Percentiles rank a stretch among this genome's conserved stretches.
Conservation (phyloP, 257 asterid genomes). For the Solanum corneliomulleri region DNA sequence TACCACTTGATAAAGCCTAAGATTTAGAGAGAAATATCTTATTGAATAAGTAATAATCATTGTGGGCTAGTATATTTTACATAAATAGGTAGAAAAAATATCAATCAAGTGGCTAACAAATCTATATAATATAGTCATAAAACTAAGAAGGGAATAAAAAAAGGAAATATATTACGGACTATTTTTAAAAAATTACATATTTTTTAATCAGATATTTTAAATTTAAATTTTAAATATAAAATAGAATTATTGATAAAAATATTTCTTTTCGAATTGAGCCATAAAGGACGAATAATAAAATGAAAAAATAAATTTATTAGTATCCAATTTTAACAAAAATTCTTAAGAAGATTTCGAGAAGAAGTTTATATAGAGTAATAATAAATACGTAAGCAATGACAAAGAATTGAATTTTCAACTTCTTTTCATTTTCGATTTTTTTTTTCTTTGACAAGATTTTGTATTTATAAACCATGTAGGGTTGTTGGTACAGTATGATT, state of each 20-base stretch:
- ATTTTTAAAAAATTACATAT: no score
- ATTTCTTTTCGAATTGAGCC: rapidly evolving
- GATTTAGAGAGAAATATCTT: neutral
- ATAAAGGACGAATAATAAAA: neutral
- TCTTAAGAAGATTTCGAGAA: neutral
- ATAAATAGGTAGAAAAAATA: neutral
- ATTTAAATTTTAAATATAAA: no score
- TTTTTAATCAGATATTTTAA: no score
- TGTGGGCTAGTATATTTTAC: neutral
- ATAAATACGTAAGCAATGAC: neutral
- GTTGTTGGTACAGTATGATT: neutral
- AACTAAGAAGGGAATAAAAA: neutral
- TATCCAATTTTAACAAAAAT: neutral
- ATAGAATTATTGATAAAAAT: rapidly evolving
- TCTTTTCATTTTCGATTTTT: neutral
- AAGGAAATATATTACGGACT: neutral
- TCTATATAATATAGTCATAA: neutral
- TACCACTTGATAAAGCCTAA: neutral
- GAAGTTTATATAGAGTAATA: neutral
- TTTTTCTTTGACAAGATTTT: neutral
- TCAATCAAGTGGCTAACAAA: neutral
- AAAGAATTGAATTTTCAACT: neutral
- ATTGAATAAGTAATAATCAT: neutral
- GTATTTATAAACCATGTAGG: neutral
- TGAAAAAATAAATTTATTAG: neutral